phyloP scores from a whole-genome alignment of 148 eudicot genomes.

The Chenopodium berlandieri region DNA sequence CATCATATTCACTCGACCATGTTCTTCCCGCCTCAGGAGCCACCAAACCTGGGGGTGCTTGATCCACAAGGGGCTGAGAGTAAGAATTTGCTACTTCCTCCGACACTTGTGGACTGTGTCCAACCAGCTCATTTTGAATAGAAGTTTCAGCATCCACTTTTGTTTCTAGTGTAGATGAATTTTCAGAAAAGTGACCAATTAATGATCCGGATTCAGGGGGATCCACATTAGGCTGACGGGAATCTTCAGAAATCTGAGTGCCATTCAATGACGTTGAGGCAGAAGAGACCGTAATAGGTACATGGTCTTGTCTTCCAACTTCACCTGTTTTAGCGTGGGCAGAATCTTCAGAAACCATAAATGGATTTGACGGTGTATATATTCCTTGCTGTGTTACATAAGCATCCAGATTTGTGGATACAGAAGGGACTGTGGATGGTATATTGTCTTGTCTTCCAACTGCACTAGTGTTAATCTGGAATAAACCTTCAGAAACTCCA shows the following conservation, averaged over 20 bases:
- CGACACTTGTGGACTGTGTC: conserved; percentile 17
- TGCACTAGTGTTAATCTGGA: conserved; percentile 15
- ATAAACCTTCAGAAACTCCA: conserved; percentile 22
- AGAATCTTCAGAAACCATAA: conserved; percentile 22
- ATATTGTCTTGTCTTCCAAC: conserved; percentile 16
- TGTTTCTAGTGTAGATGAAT: conserved; percentile 20
- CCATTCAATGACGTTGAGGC: conserved; percentile 21
- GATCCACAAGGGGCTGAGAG: conserved; percentile 28
- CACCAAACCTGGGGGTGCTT: conserved; percentile 30
- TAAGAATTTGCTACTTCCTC: conserved; percentile 28
- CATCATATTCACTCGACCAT: conserved; percentile 36
- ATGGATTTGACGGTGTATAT: conserved; percentile 20
- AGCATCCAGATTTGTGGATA: conserved; percentile 15
- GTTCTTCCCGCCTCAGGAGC: conserved; percentile 38
- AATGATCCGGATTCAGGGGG: conserved; percentile 18
- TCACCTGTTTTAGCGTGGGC: conserved; percentile 8
- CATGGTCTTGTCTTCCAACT: conserved; percentile 9
- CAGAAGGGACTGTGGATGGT: conserved; percentile 15
- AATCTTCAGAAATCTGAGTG: conserved; percentile 21
- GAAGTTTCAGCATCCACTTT: conserved; percentile 23
- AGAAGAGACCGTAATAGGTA: conserved; percentile 10
- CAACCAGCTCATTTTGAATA: conserved; percentile 27
- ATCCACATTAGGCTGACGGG: conserved; percentile 18
- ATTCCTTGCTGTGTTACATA: conserved; percentile 25
- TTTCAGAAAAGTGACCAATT: conserved; percentile 17